Percentiles rank a stretch among this genome's conserved stretches.
Conservation (phyloP, 2,329 filamentous ascomycete species). For the Scytalidium lignicola region DNA sequence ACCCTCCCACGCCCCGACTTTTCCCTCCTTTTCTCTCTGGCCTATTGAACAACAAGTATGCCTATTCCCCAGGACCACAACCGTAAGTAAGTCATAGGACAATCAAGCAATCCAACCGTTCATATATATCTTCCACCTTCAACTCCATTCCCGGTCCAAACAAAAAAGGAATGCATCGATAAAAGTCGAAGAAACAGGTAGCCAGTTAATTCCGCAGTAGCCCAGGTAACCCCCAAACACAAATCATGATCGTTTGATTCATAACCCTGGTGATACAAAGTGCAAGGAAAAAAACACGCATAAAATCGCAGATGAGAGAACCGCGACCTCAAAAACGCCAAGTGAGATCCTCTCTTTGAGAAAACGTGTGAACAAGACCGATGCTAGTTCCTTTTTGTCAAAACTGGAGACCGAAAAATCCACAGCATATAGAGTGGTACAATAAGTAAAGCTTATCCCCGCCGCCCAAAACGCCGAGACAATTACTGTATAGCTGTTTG, state of each 20-base stretch:
- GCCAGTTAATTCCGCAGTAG: neutral
- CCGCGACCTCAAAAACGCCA: neutral
- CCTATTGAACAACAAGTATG: neutral
- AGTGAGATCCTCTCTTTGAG: neutral
- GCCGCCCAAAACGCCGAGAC: neutral
- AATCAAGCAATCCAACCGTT: neutral
- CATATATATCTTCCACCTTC: neutral
- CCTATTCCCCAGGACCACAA: neutral
- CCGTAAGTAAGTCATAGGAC: neutral
- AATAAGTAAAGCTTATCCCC: neutral
- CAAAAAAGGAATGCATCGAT: neutral
- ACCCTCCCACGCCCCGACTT: conserved; percentile 42
- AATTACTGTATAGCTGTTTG: neutral
- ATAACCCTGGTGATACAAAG: neutral
- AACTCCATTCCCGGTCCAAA: neutral
- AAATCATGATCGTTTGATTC: neutral
- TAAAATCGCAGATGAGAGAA: neutral
- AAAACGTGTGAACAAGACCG: neutral
- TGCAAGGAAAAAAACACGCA: neutral
- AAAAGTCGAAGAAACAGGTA: neutral
- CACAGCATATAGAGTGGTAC: neutral
- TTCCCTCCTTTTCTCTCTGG: conserved; percentile 31
- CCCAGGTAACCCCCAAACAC: neutral
- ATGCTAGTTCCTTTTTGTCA: neutral
- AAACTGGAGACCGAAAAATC: neutral